Evolutionary conservation across 768 basidiomycete genomes (phyloP).

Genomic region (Leccinum pellstonianum): DNA sequence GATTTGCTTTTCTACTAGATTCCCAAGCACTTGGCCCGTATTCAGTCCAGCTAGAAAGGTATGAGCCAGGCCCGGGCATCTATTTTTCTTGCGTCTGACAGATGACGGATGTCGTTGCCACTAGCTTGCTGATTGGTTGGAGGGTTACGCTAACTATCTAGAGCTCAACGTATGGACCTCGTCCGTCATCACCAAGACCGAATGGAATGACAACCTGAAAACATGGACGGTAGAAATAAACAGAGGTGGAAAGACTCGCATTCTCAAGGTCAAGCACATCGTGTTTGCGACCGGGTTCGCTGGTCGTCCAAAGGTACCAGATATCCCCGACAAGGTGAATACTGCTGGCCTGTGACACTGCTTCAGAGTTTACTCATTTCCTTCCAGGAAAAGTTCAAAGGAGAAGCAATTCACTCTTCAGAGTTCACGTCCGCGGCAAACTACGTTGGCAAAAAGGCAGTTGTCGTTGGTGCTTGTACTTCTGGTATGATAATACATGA

Average conservation of each 20-base stretch:
- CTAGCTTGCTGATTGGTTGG: constrained; percentile 67
- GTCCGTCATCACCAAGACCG: constrained; percentile 39
- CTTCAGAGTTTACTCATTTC: neutral
- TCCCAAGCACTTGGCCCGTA: constrained; percentile 44
- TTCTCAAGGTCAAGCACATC: constrained; percentile 47
- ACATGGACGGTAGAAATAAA: constrained; percentile 48
- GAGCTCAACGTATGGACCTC: constrained; percentile 68
- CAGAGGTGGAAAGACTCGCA: constrained; percentile 32
- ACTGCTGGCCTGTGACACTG: neutral
- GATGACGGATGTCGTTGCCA: neutral
- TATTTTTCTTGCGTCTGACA: neutral
- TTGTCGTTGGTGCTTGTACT: constrained; percentile 68
- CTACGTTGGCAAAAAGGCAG: constrained; percentile 59
- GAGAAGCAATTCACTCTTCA: constrained; percentile 52
- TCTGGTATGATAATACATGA: constrained; percentile 39
- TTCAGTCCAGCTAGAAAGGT: constrained; percentile 53
- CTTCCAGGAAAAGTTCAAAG: constrained; percentile 49
- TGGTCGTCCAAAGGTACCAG: constrained; percentile 44
- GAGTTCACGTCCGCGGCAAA: constrained; percentile 47
- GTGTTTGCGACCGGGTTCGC: constrained; percentile 57
- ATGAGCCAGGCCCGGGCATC: neutral
- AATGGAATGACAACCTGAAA: constrained; percentile 37
- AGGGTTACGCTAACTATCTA: constrained; percentile 55
- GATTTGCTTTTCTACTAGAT: constrained; percentile 13
- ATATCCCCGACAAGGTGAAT: constrained; percentile 42